Evolutionary conservation across 2,329 filamentous ascomycete species (phyloP).

Genomic region (Harringtonia lauricola): DNA sequence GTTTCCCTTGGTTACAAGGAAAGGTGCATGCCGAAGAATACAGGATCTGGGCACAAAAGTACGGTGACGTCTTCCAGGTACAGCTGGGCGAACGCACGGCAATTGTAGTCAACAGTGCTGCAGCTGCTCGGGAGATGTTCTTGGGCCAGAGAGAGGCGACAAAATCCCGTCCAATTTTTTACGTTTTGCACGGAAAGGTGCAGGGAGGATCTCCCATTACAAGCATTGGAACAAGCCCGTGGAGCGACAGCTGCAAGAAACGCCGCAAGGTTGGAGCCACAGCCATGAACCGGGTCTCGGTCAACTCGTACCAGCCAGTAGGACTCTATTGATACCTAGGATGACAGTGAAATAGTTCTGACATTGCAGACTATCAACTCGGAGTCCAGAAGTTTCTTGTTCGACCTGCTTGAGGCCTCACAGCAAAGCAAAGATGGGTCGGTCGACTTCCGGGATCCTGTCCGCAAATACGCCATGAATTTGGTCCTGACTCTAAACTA

Average conservation of each 20-base stretch:
- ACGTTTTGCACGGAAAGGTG: constrained; percentile 72
- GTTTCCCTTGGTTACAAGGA: too few relatives aligned
- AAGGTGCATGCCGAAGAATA: not conserved
- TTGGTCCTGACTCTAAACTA: constrained; percentile 70
- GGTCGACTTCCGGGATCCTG: constrained; percentile 60
- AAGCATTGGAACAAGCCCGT: constrained; percentile 74
- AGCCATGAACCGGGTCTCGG: constrained; percentile 56
- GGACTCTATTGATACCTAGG: too few relatives aligned
- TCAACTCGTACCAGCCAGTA: constrained; percentile 48
- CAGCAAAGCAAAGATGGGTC: constrained; percentile 25
- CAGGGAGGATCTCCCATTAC: constrained; percentile 52
- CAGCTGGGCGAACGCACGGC: constrained; percentile 57
- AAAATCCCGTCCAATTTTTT: constrained; percentile 65
- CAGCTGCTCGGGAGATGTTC: constrained; percentile 63
- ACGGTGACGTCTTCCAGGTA: constrained; percentile 54
- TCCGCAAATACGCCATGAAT: constrained; percentile 65
- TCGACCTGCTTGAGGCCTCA: constrained; percentile 56
- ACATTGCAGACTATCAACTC: constrained; percentile 64
- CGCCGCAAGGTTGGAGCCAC: constrained; percentile 68
- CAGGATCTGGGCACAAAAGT: constrained; percentile 41
- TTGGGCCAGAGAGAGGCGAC: constrained; percentile 67
- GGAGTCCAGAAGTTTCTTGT: constrained; percentile 59
- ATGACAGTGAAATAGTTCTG: too few relatives aligned
- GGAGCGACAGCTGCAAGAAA: constrained; percentile 69
- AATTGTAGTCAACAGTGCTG: constrained; percentile 68